Evolutionary conservation across 352 stramenopile genomes (phyloP).

Genomic region (Globisporangium yorkense): DNA sequence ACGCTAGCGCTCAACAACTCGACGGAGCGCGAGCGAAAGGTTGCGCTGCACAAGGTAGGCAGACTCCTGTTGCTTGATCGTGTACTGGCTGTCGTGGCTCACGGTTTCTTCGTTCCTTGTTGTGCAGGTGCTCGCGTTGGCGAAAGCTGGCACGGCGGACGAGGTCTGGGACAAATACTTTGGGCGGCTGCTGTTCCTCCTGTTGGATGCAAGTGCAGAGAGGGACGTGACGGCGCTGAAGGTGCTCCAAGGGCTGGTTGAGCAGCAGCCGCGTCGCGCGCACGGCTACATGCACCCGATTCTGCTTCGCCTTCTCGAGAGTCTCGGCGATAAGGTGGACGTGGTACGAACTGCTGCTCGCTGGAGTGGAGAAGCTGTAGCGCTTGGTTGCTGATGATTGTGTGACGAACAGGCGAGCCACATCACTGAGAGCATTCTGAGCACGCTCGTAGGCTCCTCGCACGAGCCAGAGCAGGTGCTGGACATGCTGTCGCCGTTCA

Average conservation of each 20-base stretch:
- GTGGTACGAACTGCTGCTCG: slow-evolving; percentile 22
- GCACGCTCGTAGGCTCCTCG: slow-evolving; percentile 24
- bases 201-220: slow-evolving; percentile 41
- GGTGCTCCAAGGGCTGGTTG: slow-evolving; percentile 41
- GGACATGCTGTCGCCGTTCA: slow-evolving; percentile 29
- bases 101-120: background rate
- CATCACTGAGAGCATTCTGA: slow-evolving; percentile 45
- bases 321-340: slow-evolving; percentile 30
- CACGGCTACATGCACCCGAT: slow-evolving; percentile 59
- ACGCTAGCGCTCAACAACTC: slow-evolving; percentile 45
- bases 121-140: slow-evolving; percentile 25
- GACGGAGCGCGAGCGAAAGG: slow-evolving; percentile 27
- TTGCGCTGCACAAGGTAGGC: slow-evolving; percentile 44
- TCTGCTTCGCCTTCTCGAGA: slow-evolving; percentile 45
- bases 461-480: slow-evolving; percentile 30
- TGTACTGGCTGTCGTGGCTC: background rate
- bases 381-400: background rate
- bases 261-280: slow-evolving; percentile 27
- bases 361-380: background rate
- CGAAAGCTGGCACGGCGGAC: slow-evolving; percentile 16
- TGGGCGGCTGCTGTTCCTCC: slow-evolving; percentile 29
- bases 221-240: slow-evolving; percentile 47
- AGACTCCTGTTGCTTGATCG: background rate
- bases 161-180: slow-evolving; percentile 39
- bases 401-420: slow-evolving; percentile 29